phyloP scores from a whole-genome alignment of 2,329 filamentous ascomycete genomes.

The Phialemoniopsis sp. region DNA sequence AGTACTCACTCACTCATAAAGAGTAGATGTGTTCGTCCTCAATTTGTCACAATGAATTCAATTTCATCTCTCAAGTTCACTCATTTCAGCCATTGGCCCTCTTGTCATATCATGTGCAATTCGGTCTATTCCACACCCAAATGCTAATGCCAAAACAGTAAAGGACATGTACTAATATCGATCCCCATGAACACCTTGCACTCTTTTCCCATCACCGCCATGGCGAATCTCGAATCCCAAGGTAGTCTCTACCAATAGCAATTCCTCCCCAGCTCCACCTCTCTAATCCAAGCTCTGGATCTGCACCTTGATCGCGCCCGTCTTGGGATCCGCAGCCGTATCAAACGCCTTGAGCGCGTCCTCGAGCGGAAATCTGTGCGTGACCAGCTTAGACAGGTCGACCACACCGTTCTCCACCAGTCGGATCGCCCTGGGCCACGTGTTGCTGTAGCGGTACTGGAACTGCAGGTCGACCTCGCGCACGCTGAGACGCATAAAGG shows the following conservation, averaged over 20 bases:
- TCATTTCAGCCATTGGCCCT: too few relatives aligned
- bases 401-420: slow-evolving; percentile 81
- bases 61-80: too few relatives aligned
- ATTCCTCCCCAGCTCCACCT: too few relatives aligned
- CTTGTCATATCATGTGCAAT: too few relatives aligned
- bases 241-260: too few relatives aligned
- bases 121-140: neutral
- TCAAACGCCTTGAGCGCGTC: slow-evolving; percentile 87
- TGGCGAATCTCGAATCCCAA: too few relatives aligned
- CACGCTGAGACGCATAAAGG: slow-evolving; percentile 89
- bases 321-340: slow-evolving; percentile 82
- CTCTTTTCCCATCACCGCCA: too few relatives aligned
- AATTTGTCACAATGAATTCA: too few relatives aligned
- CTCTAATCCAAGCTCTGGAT: slow-evolving; percentile 67
- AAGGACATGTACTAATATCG: too few relatives aligned
- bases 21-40: too few relatives aligned
- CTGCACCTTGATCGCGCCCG: slow-evolving; percentile 95
- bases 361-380: slow-evolving; percentile 81
- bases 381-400: slow-evolving; percentile 77
- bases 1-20: too few relatives aligned
- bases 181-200: too few relatives aligned
- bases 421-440: slow-evolving; percentile 90
- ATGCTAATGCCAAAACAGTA: neutral
- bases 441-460: slow-evolving; percentile 95
- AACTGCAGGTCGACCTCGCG: slow-evolving; percentile 93